A percentile compares a stretch with the other conserved stretches of the same genome.
Evolutionary conservation across 345 rosid genomes (phyloP).

Genomic region (Clarkia xantiana): DNA sequence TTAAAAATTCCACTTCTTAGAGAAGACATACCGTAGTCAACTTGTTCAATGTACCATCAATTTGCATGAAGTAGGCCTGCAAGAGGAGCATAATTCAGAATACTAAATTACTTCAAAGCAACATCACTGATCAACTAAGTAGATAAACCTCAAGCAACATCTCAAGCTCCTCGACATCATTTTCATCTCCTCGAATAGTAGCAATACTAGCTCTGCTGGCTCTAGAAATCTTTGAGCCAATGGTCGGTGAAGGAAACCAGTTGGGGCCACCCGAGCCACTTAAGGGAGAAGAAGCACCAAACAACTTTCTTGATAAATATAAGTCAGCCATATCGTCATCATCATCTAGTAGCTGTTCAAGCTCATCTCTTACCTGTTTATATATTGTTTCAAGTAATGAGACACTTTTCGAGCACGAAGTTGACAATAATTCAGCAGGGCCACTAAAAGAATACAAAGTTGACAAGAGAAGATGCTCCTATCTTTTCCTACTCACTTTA

Average conservation of each 20-base stretch:
- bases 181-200: conserved; percentile 76
- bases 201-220: conserved; percentile 82
- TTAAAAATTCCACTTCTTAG: neutral
- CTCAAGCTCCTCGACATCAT: conserved; percentile 98
- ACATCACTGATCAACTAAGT: too few relatives aligned
- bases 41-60: conserved; percentile 84
- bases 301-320: conserved; percentile 79
- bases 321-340: conserved; percentile 99
- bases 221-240: conserved; percentile 84
- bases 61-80: conserved; percentile 94
- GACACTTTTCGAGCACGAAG: neutral
- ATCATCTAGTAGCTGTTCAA: conserved; percentile 87
- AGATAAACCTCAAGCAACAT: conserved; percentile 70
- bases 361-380: conserved; percentile 82
- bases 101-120: conserved; percentile 1
- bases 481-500: too few relatives aligned
- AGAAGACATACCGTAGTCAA: conserved; percentile 45
- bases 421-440: neutral
- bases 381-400: neutral
- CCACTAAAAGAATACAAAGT: too few relatives aligned
- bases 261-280: conserved; percentile 62
- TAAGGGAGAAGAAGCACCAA: conserved; percentile 45
- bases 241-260: conserved; percentile 77
- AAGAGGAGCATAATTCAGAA: conserved; percentile 9
- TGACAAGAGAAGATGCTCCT: too few relatives aligned